phyloP scores from a whole-genome alignment of 2,329 filamentous ascomycete species.

The Ambrosiella xylebori region DNA sequence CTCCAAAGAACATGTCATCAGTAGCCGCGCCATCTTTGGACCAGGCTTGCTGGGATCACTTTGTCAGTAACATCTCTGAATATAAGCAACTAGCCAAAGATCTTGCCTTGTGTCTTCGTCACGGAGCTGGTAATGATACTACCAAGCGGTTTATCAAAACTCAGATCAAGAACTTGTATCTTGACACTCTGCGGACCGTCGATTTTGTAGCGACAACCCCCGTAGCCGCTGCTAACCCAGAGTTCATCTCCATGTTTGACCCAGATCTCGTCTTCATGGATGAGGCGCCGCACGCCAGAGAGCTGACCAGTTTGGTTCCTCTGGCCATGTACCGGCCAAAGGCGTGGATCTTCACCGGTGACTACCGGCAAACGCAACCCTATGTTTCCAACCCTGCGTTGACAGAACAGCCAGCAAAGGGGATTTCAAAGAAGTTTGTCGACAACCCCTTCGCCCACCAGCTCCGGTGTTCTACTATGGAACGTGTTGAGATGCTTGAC shows the following conservation, averaged over 20 bases:
- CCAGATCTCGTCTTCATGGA: constrained; percentile 78
- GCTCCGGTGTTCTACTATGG: constrained; percentile 23
- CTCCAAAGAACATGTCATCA: background rate
- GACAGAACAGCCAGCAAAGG: background rate
- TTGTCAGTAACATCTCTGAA: constrained; percentile 18
- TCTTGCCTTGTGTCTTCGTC: constrained; percentile 19
- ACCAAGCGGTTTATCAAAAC: constrained; percentile 19
- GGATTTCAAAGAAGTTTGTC: constrained; percentile 11
- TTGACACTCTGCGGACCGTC: constrained; percentile 21
- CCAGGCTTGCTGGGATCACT: constrained; percentile 27
- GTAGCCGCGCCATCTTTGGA: constrained; percentile 24
- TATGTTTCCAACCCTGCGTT: constrained; percentile 20
- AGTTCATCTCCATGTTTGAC: constrained; percentile 39
- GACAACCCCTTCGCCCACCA: constrained; percentile 18
- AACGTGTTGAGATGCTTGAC: constrained; percentile 20
- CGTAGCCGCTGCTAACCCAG: constrained; percentile 22
- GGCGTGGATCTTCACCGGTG: constrained; percentile 30
- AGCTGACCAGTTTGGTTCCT: constrained; percentile 28
- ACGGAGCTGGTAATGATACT: constrained; percentile 13
- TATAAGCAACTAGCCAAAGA: constrained; percentile 23
- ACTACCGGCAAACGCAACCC: constrained; percentile 28
- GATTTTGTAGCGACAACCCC: constrained; percentile 32
- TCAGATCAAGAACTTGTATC: constrained; percentile 23
- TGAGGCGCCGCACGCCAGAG: constrained; percentile 36
- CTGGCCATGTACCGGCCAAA: constrained; percentile 26